Evolutionary conservation across 2,329 filamentous ascomycete genomes (phyloP), one percentile per base, ranked within the genome.

Genomic region (Herpomyces periplanetae): DNA sequence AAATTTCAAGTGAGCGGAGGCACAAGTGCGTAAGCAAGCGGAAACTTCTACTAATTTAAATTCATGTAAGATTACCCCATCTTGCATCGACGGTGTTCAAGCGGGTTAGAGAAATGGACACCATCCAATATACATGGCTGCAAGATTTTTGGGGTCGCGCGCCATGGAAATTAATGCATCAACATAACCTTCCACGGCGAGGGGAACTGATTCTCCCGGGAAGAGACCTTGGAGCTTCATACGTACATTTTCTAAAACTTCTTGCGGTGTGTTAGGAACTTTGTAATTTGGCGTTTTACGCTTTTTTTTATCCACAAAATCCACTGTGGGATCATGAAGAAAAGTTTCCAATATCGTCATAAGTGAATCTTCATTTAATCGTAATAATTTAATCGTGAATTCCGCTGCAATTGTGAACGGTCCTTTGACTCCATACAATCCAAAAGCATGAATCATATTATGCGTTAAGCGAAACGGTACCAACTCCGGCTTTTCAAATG

Each of bases 391-490:
- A 24, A 91, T 48, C 5, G 71, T 85, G 24, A 91, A 49, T 39
- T 96, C 84, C 24, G 65, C 75, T 18, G 68, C 75, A 31, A 66
- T 64, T 16, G 73, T 53, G 39, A 88, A 99, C 0, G 80, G 73
- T 42, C 43, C 66, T 36, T 91, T 80, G 34, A 80, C 69, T 24
- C 73, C 69, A 33, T 84, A 75, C 10, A 84, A 60, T 3, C 80
- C 80, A 58, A 96, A 91, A 5, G 80, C 84, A 26, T 85, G 68
- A 13, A 84, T 56, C 75, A 96, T 91, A 40, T 96, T 96, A 46
- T 88, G 75, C 3, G 80, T 96, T 16, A 96, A 49, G 8, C 84
- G 64, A 47, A 96, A 99, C 2, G 80, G 84, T 1, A 96, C 80
- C 12, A 64, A 49, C 38, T 99, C 80, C 0, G 80, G 75, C 37